Conservation (phyloP, 2,329 filamentous ascomycete genomes). For the Alternaria sp. region DNA sequence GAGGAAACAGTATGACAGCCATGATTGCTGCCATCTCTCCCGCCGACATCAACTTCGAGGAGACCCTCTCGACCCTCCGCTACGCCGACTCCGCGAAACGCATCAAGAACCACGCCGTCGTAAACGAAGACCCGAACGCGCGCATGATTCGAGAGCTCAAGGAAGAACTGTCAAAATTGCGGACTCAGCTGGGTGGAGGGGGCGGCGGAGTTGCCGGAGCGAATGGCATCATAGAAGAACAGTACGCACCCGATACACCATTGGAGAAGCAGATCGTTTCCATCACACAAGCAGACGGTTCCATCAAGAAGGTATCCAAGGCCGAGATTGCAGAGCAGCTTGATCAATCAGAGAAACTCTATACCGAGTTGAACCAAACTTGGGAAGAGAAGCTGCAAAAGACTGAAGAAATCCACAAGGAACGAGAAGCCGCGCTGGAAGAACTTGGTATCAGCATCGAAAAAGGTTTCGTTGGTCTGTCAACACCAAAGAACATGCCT, state of each 20-base stretch:
- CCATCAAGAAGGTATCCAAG: slow-evolving; percentile 94
- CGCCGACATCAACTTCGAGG: slow-evolving; percentile 98
- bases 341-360: slow-evolving; percentile 93
- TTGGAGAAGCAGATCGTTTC: slow-evolving; percentile 96
- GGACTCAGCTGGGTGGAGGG: slow-evolving; percentile 74
- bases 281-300: slow-evolving; percentile 84
- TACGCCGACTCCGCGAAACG: slow-evolving; percentile 98
- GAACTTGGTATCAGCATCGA: slow-evolving; percentile 98
- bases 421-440: slow-evolving; percentile 91
- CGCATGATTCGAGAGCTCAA: slow-evolving; percentile 98
- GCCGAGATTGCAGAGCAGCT: slow-evolving; percentile 97
- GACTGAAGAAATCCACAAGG: slow-evolving; percentile 97
- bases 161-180: slow-evolving; percentile 84
- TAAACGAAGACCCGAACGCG: slow-evolving; percentile 98
- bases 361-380: slow-evolving; percentile 95
- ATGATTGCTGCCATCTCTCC: slow-evolving; percentile 99
- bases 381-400: slow-evolving; percentile 97
- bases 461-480: slow-evolving; percentile 94
- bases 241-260: slow-evolving; percentile 91
- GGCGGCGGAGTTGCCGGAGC: slow-evolving; percentile 41
- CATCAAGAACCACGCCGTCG: slow-evolving; percentile 99
- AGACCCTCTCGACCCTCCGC: slow-evolving; percentile 91
- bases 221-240: slow-evolving; percentile 65
- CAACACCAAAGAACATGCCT: slow-evolving; percentile 98
- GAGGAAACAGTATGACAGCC: slow-evolving; percentile 98